A percentile compares a stretch with the other conserved stretches of the same genome.
Conservation (phyloP, 805 yeast genomes). For the Yamadazyma laniorum region DNA sequence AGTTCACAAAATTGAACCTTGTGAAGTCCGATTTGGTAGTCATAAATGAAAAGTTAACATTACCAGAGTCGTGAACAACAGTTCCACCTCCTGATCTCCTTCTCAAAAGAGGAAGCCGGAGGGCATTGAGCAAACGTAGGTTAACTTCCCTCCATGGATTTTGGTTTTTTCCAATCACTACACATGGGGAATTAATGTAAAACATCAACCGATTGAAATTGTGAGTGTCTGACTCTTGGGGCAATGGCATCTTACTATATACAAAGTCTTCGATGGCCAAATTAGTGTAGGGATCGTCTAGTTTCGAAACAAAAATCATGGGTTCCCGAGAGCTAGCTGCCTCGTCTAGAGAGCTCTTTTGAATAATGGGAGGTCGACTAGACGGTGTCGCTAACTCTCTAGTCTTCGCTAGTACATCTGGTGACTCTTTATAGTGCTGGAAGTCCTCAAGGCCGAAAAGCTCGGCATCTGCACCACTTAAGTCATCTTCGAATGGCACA, state of each 20-base stretch:
- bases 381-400: constrained; percentile 8
- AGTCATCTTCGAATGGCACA: constrained; percentile 40
- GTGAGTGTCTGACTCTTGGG: constrained; percentile 11
- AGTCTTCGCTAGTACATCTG: constrained; percentile 23
- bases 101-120: constrained; percentile 66
- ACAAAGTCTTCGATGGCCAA: constrained; percentile 80
- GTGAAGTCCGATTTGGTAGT: constrained; percentile 64
- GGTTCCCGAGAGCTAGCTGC: constrained; percentile 31
- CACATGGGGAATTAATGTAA: constrained; percentile 78
- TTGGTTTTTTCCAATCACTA: constrained; percentile 95
- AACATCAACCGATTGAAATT: constrained; percentile 58
- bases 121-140: constrained; percentile 48
- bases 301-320: constrained; percentile 54
- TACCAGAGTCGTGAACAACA: constrained; percentile 91
- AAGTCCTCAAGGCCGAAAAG: constrained; percentile 38
- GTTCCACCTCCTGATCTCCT: constrained; percentile 94
- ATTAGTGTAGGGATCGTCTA: constrained; percentile 68
- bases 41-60: constrained; percentile 81
- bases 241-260: constrained; percentile 59
- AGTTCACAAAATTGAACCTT: constrained; percentile 51
- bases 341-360: constrained; percentile 11
- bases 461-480: constrained; percentile 32
- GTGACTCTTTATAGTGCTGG: constrained; percentile 35
- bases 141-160: constrained; percentile 90
- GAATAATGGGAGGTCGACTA: neutral